Conservation (phyloP, 441 rosid genomes). For the Eruca vesicaria region DNA sequence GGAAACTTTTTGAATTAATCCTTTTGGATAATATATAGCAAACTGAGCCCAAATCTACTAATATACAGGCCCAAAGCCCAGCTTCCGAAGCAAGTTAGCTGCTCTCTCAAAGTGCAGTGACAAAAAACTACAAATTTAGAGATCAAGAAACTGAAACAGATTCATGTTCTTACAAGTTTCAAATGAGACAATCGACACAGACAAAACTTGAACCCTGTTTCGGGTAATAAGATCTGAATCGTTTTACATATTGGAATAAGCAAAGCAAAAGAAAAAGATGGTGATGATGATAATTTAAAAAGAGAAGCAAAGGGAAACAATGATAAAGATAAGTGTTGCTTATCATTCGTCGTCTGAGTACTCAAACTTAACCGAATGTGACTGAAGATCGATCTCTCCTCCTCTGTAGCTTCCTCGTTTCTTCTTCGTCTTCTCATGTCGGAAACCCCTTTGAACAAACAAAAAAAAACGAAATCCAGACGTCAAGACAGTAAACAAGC, state of each 20-base stretch:
- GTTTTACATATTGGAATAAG: slow-evolving; percentile 17
- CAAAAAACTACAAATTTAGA: neutral
- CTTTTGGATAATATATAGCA: neutral
- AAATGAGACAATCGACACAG: neutral
- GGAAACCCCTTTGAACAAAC: slow-evolving; percentile 59
- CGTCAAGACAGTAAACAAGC: neutral
- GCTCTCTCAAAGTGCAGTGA: neutral
- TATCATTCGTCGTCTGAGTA: slow-evolving; percentile 74
- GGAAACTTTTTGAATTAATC: neutral
- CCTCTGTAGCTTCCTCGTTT: slow-evolving; percentile 96
- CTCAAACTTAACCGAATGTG: slow-evolving; percentile 84
- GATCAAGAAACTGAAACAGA: neutral
- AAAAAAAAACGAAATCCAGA: neutral
- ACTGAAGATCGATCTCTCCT: slow-evolving; percentile 80
- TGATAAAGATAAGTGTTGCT: neutral
- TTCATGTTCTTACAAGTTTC: slow-evolving; percentile 11
- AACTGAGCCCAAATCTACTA: neutral
- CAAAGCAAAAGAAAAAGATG: neutral
- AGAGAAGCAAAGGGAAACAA: neutral
- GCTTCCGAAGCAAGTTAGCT: neutral
- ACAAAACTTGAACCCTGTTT: slow-evolving; percentile 24
- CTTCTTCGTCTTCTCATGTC: slow-evolving; percentile 98
- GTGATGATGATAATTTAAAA: neutral
- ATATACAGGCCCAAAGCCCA: neutral
- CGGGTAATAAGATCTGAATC: neutral